These are phyloP conservation scores for Prunella vulgaris DNA, from an alignment of 257 asterid species.

Conservation along the genomic window DNA sequence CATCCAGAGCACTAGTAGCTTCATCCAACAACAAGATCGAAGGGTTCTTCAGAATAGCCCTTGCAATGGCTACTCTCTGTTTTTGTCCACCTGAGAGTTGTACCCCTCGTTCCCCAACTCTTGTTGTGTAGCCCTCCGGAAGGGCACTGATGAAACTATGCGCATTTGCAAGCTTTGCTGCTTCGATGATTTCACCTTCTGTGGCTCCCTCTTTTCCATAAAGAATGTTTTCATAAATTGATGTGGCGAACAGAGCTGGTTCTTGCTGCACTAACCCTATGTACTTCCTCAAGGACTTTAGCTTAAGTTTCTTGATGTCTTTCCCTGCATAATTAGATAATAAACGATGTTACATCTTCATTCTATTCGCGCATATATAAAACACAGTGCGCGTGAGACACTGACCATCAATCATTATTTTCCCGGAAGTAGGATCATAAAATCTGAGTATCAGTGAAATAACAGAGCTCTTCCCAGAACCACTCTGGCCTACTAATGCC, in stretches of 20 bases:
- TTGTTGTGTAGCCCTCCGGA: constrained; percentile 84
- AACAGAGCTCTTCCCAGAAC: constrained; percentile 98
- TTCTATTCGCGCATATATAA: too few relatives aligned
- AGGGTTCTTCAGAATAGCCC: constrained; percentile 76
- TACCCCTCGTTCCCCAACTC: constrained; percentile 80
- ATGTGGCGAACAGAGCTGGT: constrained; percentile 93
- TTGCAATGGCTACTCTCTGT: constrained; percentile 83
- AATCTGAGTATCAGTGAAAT: constrained; percentile 77
- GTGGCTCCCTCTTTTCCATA: constrained; percentile 95
- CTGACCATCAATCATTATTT: constrained; percentile 76
- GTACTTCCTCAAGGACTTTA: constrained; percentile 75
- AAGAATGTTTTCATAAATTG: constrained; percentile 81
- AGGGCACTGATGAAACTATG: constrained; percentile 72
- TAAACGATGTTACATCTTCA: not conserved
- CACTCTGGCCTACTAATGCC: constrained; percentile 97
- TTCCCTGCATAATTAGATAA: constrained; percentile 50
- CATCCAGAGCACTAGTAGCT: constrained; percentile 79
- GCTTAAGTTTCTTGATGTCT: constrained; percentile 75
- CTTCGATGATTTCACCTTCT: constrained; percentile 79
- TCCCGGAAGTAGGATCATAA: constrained; percentile 86
- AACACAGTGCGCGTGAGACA: not conserved
- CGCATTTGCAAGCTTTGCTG: constrained; percentile 90
- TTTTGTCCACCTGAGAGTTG: constrained; percentile 85
- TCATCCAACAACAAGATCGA: constrained; percentile 68
- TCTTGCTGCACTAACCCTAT: constrained; percentile 96